phyloP scores from a whole-genome alignment of 1,284 basidiomycete genomes.

The Tylopilus orsonianus region DNA sequence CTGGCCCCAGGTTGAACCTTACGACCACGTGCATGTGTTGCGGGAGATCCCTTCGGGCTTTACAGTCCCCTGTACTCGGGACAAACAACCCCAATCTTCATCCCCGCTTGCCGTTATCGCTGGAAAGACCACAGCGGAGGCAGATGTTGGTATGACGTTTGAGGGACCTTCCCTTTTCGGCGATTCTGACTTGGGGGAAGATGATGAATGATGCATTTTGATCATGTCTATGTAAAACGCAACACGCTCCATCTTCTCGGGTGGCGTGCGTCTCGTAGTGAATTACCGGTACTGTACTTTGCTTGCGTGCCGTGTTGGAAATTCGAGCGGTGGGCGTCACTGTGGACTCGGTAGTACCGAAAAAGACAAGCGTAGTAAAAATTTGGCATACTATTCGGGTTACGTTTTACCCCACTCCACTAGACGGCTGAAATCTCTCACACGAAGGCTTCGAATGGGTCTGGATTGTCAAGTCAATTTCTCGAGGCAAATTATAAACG shows the following conservation, averaged over 20 bases:
- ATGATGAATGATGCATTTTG: conserved; percentile 10
- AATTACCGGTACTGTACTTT: background rate
- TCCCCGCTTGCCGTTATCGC: background rate
- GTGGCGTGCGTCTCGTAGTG: background rate
- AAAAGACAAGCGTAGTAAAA: background rate
- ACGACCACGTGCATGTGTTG: background rate
- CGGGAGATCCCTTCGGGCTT: background rate
- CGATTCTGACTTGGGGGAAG: conserved; percentile 33
- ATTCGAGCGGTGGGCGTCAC: too few relatives aligned
- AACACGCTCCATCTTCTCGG: background rate
- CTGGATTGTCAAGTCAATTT: too few relatives aligned
- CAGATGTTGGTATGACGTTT: conserved; percentile 12
- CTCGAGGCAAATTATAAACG: too few relatives aligned
- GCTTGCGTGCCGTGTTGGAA: background rate
- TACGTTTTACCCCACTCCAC: background rate
- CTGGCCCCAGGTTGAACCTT: background rate
- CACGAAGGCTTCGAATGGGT: background rate
- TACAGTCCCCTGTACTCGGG: background rate
- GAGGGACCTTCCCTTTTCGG: conserved; percentile 31
- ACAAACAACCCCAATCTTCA: background rate
- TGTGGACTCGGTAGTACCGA: too few relatives aligned
- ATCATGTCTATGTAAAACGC: background rate
- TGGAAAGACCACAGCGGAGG: background rate
- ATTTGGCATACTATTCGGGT: background rate
- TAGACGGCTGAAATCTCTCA: too few relatives aligned